These are phyloP conservation scores for Closterium sp. DNA, from an alignment of 139 green algal species.

Conservation along the genomic window DNA sequence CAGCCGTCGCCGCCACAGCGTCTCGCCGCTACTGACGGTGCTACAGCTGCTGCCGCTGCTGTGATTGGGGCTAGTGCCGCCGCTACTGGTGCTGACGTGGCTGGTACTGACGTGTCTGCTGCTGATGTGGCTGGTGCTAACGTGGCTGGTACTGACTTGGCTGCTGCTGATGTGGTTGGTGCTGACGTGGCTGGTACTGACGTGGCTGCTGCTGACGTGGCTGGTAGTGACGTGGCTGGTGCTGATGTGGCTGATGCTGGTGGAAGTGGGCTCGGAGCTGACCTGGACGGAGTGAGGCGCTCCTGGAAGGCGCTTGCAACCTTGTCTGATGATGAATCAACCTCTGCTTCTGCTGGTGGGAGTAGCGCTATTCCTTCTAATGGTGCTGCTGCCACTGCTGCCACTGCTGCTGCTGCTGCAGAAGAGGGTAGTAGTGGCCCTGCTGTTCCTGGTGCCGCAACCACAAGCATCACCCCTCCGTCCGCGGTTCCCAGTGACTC, in stretches of 20 bases:
- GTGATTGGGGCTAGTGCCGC: not conserved
- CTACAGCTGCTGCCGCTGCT: no score
- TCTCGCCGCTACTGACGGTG: not conserved
- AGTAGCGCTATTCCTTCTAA: not conserved
- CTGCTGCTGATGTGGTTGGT: not conserved
- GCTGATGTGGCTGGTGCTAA: not conserved
- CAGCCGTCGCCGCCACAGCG: no score
- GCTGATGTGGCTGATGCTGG: not conserved
- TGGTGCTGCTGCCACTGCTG: not conserved
- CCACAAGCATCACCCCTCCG: no score
- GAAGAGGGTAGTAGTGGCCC: no score
- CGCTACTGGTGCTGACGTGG: not conserved
- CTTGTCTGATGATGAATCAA: not conserved
- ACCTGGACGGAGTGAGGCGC: not conserved
- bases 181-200: not conserved
- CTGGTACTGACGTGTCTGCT: not conserved
- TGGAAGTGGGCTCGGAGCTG: not conserved
- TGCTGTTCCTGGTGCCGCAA: no score
- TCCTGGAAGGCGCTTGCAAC: not conserved
- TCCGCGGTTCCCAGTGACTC: no score
- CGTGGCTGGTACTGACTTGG: not conserved
- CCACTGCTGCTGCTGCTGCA: no score
- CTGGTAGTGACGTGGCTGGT: not conserved
- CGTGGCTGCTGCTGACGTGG: not conserved
- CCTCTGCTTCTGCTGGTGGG: no score